Base-by-base conservation (phyloP, 495 filamentous ascomycete genomes). In the Sphaerosporella brunnea region DNA sequence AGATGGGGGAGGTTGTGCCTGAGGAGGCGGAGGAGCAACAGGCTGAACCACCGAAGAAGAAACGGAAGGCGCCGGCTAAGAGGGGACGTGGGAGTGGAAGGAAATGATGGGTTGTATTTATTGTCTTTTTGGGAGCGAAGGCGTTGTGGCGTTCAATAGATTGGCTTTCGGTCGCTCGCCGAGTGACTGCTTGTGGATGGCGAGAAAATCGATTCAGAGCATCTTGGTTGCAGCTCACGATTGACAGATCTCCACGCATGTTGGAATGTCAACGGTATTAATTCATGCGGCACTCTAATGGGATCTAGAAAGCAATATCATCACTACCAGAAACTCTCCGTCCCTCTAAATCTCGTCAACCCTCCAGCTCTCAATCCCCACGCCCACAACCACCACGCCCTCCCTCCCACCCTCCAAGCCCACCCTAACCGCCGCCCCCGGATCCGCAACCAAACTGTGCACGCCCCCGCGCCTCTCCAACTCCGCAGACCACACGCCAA, bases 401-500 rank as follows among this genome's bases (percentile, higher is more conserved):
- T n/a, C 37, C 32, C 32, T 28, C 48, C 11, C 24, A 28, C 10
- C 24, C 19, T 30, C 30, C 48, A 13, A 21, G 16, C n/a, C 30
- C 20, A 30, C 24, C n/a, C 16, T 21, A 8, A 48, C 35, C 20
- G 13, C 41, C 18, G 23, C 41, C 24, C 23, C 58, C 38, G 19
- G 54, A 60, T 52, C 65, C 45, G 43, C 42, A 3, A 47, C 54
- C 8, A 64, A 45, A 36, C 73, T 66, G 82, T 85, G 93, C 19
- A 32, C 15, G 30, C 1, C 18, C 23, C 4, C 18, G 41, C 4
- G 52, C 38, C 2, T 52, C 58, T 25, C 53, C 54, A 36, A 38
- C 9, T 25, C 48, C 4, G 65, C 50, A 42, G 72, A 64, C 87
- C 88, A 95, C 2, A 79, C 52, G 56, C 81, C 84, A 46, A 94